These are phyloP conservation scores for Aspergillus luchuensis DNA, from an alignment of 2,329 filamentous ascomycete species.

Conservation along the genomic window DNA sequence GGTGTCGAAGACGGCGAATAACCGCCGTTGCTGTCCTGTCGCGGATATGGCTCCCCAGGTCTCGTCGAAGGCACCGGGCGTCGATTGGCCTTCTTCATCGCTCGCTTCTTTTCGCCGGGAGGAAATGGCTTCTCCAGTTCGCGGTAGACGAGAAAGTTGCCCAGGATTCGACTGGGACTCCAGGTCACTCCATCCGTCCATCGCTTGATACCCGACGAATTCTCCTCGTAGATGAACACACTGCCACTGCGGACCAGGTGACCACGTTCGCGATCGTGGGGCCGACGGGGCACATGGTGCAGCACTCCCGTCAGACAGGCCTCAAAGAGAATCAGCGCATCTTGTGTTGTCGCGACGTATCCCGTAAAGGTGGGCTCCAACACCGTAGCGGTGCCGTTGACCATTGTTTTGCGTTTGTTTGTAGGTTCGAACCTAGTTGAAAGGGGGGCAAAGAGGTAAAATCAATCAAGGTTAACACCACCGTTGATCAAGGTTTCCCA, in stretches of 20 bases:
- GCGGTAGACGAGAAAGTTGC: conserved; percentile 83
- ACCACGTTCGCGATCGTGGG: conserved; percentile 79
- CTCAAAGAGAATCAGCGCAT: conserved; percentile 80
- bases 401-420: conserved; percentile 34
- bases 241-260: conserved; percentile 79
- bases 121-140: conserved; percentile 77
- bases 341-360: conserved; percentile 67
- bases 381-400: conserved; percentile 48
- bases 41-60: conserved; percentile 57
- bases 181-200: conserved; percentile 93
- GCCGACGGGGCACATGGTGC: conserved; percentile 76
- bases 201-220: conserved; percentile 85
- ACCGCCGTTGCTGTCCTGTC: conserved; percentile 42
- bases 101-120: conserved; percentile 81
- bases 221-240: conserved; percentile 90
- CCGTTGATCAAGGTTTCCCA: conserved; percentile 25
- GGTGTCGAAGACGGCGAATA: conserved; percentile 45
- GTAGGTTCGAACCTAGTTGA: conserved; percentile 24
- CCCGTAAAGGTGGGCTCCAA: conserved; percentile 69
- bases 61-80: conserved; percentile 47
- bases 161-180: conserved; percentile 84
- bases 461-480: conserved; percentile 25
- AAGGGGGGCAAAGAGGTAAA: conserved; percentile 22
- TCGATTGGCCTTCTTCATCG: conserved; percentile 67
- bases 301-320: conserved; percentile 71